phyloP scores from a whole-genome alignment of 2,329 filamentous ascomycete genomes.

The Phaeosphaeria sp. region DNA sequence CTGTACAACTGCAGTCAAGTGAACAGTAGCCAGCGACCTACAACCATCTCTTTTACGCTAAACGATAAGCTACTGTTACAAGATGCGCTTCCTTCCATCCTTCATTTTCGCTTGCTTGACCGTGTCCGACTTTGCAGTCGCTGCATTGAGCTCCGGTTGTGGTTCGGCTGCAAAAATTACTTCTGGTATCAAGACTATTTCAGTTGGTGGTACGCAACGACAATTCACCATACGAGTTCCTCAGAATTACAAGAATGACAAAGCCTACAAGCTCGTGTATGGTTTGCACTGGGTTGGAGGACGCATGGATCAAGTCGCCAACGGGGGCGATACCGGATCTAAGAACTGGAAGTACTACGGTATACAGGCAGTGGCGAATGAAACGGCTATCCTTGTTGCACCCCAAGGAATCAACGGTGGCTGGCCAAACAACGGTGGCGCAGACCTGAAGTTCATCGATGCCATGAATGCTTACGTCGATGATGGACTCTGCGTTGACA shows the following conservation, averaged over 20 bases:
- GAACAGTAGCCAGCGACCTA: too few species aligned
- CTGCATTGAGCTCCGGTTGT: slow-evolving; percentile 10
- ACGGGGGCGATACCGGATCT: slow-evolving; percentile 11
- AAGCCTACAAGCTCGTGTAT: slow-evolving; percentile 51
- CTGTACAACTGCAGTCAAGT: too few species aligned
- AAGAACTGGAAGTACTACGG: slow-evolving; percentile 45
- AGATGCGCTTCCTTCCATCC: not conserved
- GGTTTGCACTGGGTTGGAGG: slow-evolving; percentile 52
- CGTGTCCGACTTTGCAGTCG: not conserved
- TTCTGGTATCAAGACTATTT: slow-evolving; percentile 11
- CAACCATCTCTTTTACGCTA: too few species aligned
- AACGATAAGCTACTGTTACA: too few species aligned
- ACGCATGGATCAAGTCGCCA: slow-evolving; percentile 47
- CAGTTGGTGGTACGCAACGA: slow-evolving; percentile 50
- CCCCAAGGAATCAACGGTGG: slow-evolving; percentile 49
- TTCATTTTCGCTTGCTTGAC: not conserved
- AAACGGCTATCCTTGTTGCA: slow-evolving; percentile 52
- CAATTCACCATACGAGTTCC: slow-evolving; percentile 51
- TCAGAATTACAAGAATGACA: slow-evolving; percentile 48
- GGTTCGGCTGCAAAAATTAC: slow-evolving; percentile 14
- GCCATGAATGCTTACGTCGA: slow-evolving; percentile 48
- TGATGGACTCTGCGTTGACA: slow-evolving; percentile 51
- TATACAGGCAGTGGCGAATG: slow-evolving; percentile 42
- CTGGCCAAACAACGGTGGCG: slow-evolving; percentile 52
- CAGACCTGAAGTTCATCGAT: slow-evolving; percentile 52